These are phyloP conservation scores for Geum urbanum DNA, from an alignment of 306 rosid species.

Conservation along the genomic window DNA sequence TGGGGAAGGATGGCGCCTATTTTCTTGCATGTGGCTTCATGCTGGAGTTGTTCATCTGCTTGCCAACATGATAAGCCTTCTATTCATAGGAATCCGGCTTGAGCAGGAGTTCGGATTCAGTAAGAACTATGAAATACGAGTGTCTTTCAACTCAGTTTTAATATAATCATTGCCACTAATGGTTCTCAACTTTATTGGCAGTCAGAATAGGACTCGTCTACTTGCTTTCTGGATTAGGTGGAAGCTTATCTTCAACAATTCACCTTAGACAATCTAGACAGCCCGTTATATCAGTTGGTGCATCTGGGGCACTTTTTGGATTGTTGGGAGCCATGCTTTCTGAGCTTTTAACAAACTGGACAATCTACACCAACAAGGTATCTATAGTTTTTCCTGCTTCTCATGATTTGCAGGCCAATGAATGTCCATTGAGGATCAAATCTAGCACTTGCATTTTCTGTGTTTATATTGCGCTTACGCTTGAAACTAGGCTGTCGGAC, in stretches of 20 bases:
- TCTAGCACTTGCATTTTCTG: not conserved
- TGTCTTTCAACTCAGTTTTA: not conserved
- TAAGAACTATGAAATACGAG: constrained; percentile 29
- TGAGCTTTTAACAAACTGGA: constrained; percentile 92
- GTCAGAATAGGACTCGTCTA: constrained; percentile 68
- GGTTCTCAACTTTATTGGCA: constrained; percentile 32
- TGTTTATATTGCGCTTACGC: not conserved
- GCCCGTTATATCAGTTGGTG: constrained; percentile 67
- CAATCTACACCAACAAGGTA: constrained; percentile 75
- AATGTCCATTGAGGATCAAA: not conserved
- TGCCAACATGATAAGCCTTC: constrained; percentile 75
- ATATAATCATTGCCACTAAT: not conserved
- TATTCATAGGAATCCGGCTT: constrained; percentile 67
- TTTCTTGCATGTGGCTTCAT: constrained; percentile 90
- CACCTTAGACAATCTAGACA: constrained; percentile 3
- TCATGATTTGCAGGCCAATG: not conserved
- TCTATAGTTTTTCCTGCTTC: not conserved
- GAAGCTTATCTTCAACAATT: constrained; percentile 58
- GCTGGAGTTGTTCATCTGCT: constrained; percentile 80
- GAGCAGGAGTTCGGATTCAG: constrained; percentile 88
- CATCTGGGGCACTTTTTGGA: constrained; percentile 95
- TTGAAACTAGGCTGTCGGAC: not conserved
- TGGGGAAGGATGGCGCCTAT: constrained; percentile 65
- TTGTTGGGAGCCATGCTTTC: constrained; percentile 90
- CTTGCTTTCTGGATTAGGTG: constrained; percentile 69